A percentile compares a stretch with the other conserved stretches of the same genome.
Conservation (phyloP, 1,284 basidiomycete genomes). For the Irpex rosettiformis region DNA sequence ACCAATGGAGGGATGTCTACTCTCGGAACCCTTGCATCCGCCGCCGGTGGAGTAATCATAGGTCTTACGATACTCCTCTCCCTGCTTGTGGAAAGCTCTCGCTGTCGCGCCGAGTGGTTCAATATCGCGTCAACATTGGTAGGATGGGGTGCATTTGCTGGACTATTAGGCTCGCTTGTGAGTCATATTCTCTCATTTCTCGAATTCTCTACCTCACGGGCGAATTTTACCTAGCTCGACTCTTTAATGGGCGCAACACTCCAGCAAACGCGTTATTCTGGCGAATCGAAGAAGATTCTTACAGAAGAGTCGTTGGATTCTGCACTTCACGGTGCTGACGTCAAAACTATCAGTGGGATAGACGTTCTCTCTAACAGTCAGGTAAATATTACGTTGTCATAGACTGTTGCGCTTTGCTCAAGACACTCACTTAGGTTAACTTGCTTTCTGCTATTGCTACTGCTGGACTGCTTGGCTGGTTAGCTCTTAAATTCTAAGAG, state of each 20-base stretch:
- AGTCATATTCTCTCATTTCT: slow-evolving; percentile 24
- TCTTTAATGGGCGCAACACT: slow-evolving; percentile 86
- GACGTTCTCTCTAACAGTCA: slow-evolving; percentile 82
- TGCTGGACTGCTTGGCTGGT: slow-evolving; percentile 33
- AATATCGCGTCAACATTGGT: slow-evolving; percentile 43
- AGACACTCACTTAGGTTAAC: slow-evolving; percentile 35
- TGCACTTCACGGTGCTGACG: slow-evolving; percentile 25
- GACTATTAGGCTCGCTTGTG: slow-evolving; percentile 76
- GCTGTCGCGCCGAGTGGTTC: slow-evolving; percentile 37
- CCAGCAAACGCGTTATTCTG: slow-evolving; percentile 79
- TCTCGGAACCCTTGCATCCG: slow-evolving; percentile 72
- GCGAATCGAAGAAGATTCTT: slow-evolving; percentile 60
- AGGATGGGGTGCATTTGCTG: slow-evolving; percentile 60
- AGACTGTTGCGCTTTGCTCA: background rate
- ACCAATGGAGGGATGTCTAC: slow-evolving; percentile 88
- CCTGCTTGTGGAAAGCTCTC: slow-evolving; percentile 62
- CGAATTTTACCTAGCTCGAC: slow-evolving; percentile 60
- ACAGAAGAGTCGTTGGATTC: slow-evolving; percentile 46
- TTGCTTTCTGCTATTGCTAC: slow-evolving; percentile 40
- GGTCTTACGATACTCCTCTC: slow-evolving; percentile 57
- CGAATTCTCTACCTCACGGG: slow-evolving; percentile 20
- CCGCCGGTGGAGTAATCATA: slow-evolving; percentile 72
- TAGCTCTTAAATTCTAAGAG: slow-evolving; percentile 16
- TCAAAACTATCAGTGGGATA: slow-evolving; percentile 66
- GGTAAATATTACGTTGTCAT: slow-evolving; percentile 34